These are phyloP conservation scores for Podospora pseudopauciseta DNA, from an alignment of 495 filamentous ascomycete genomes.

Conservation along the genomic window DNA sequence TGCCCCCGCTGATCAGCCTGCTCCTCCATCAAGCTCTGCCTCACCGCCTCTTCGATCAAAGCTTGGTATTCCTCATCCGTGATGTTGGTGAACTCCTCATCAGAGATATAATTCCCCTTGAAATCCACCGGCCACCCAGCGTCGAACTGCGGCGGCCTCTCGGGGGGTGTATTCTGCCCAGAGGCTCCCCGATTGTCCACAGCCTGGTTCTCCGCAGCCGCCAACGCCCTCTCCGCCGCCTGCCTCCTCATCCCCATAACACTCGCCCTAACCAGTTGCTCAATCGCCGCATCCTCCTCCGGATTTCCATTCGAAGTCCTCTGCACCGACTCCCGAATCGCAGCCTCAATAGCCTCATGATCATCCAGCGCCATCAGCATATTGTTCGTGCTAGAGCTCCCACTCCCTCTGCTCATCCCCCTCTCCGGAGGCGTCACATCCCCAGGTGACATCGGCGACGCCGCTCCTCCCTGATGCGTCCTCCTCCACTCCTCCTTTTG, in stretches of 20 bases:
- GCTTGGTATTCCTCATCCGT: constrained; percentile 52
- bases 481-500: constrained; percentile 18
- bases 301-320: constrained; percentile 64
- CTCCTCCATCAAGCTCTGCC: constrained; percentile 47
- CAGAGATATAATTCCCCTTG: constrained; percentile 9
- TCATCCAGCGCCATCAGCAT: constrained; percentile 24
- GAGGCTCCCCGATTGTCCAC: constrained; percentile 14
- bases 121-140: constrained; percentile 8
- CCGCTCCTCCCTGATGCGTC: not conserved
- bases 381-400: constrained; percentile 7
- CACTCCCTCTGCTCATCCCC: constrained; percentile 13
- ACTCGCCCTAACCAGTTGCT: constrained; percentile 65
- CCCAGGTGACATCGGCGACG: not conserved
- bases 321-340: constrained; percentile 62
- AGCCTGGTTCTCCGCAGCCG: constrained; percentile 30
- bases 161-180: not conserved
- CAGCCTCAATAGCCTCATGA: constrained; percentile 58
- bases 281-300: constrained; percentile 64
- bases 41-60: constrained; percentile 57
- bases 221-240: constrained; percentile 22
- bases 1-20: constrained; percentile 28
- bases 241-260: constrained; percentile 54
- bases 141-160: constrained; percentile 28
- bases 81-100: constrained; percentile 35
- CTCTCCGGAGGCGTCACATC: constrained; percentile 3